Percentiles rank a stretch among this genome's conserved stretches.
phyloP scores from a whole-genome alignment of 164 flowering plant species.

The Protea cynaroides region DNA sequence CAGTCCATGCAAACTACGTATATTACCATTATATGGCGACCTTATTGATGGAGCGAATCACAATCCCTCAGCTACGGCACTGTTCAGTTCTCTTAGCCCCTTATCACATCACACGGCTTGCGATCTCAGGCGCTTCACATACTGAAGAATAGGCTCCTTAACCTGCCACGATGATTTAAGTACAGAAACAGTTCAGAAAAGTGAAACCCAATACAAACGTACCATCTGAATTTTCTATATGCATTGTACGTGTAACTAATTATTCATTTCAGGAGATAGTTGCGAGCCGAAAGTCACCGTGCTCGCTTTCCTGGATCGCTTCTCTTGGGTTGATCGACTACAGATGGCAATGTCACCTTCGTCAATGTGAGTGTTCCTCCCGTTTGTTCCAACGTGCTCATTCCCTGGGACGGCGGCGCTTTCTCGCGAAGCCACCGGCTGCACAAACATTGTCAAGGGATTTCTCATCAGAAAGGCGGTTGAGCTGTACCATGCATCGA shows the following conservation, averaged over 20 bases:
- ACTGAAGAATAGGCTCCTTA: conserved; percentile 81
- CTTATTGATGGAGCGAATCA: background rate
- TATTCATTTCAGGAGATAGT: background rate
- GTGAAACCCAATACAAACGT: background rate
- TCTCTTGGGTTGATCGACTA: conserved; percentile 60
- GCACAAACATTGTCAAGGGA: conserved; percentile 15
- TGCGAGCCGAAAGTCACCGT: conserved; percentile 30
- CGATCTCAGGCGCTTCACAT: conserved; percentile 69
- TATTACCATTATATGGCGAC: too few species aligned
- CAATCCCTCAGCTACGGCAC: too few species aligned
- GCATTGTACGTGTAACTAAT: too few species aligned
- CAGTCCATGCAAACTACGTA: too few species aligned
- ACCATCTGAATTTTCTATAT: too few species aligned
- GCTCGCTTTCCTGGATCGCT: conserved; percentile 70
- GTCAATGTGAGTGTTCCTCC: conserved; percentile 20
- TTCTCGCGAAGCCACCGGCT: conserved; percentile 80
- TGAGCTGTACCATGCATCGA: too few species aligned
- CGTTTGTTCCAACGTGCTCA: conserved; percentile 26
- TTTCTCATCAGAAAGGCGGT: background rate
- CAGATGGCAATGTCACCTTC: conserved; percentile 34
- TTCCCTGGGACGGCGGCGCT: conserved; percentile 46
- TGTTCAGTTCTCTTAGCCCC: background rate
- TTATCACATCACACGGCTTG: conserved; percentile 41
- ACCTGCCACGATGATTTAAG: conserved; percentile 39
- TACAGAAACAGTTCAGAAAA: background rate